phyloP scores from a whole-genome alignment of 2,329 filamentous ascomycete species.

The Sphaerostilbella broomeana region DNA sequence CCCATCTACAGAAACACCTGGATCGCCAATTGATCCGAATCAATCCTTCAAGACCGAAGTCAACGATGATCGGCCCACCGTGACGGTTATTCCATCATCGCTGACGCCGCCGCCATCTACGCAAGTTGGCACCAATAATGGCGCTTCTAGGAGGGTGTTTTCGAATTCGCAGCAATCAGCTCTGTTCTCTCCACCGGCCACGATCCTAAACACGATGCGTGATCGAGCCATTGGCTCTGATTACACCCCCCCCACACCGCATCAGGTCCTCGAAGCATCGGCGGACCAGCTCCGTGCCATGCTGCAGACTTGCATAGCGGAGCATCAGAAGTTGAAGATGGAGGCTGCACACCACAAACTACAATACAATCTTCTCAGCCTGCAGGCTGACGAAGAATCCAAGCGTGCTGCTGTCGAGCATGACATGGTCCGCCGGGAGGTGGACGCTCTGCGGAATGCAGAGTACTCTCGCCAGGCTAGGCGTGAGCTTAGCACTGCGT shows the following conservation, averaged over 20 bases:
- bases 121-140: slow-evolving; percentile 34
- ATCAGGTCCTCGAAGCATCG: slow-evolving; percentile 47
- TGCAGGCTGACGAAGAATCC: slow-evolving; percentile 78
- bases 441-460: slow-evolving; percentile 71
- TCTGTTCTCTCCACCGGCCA: slow-evolving; percentile 50
- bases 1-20: slow-evolving; percentile 50
- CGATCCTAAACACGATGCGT: slow-evolving; percentile 32
- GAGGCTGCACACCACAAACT: slow-evolving; percentile 85
- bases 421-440: slow-evolving; percentile 81
- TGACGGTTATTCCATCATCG: slow-evolving; percentile 50
- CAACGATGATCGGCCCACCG: slow-evolving; percentile 39
- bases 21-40: slow-evolving; percentile 44
- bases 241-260: slow-evolving; percentile 40
- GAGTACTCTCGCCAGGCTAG: slow-evolving; percentile 61
- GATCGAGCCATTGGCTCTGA: slow-evolving; percentile 29
- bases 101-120: slow-evolving; percentile 53
- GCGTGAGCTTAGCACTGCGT: slow-evolving; percentile 44
- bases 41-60: slow-evolving; percentile 45
- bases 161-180: slow-evolving; percentile 41
- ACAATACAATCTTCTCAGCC: slow-evolving; percentile 75
- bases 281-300: slow-evolving; percentile 51
- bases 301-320: slow-evolving; percentile 47
- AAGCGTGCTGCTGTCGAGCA: slow-evolving; percentile 87
- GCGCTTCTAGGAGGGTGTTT: slow-evolving; percentile 23
- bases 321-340: slow-evolving; percentile 62